phyloP scores from a whole-genome alignment of 352 stramenopile genomes.

The Phytophthora constricta region DNA sequence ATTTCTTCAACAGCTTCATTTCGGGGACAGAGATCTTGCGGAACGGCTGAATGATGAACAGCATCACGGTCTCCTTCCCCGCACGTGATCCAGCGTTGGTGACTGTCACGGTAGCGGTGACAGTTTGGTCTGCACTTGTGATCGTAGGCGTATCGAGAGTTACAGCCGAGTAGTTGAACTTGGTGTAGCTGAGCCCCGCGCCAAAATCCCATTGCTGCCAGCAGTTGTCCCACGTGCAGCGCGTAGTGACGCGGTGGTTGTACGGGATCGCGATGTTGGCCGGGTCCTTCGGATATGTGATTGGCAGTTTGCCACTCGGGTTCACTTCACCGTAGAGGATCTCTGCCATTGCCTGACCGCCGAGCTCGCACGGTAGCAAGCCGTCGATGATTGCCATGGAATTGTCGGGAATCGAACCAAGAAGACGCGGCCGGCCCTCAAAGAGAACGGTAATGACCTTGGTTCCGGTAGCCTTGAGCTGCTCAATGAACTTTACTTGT shows the following conservation, averaged over 20 bases:
- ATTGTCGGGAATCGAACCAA: slow-evolving; percentile 54
- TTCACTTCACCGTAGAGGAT: slow-evolving; percentile 81
- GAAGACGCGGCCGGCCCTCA: slow-evolving; percentile 72
- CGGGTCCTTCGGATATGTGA: slow-evolving; percentile 79
- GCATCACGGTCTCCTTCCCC: slow-evolving; percentile 80
- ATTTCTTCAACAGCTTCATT: slow-evolving; percentile 84
- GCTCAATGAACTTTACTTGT: slow-evolving; percentile 71
- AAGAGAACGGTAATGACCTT: slow-evolving; percentile 83
- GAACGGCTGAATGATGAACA: slow-evolving; percentile 78
- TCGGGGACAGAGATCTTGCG: slow-evolving; percentile 71
- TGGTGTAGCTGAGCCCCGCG: slow-evolving; percentile 74
- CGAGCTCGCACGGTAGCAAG: slow-evolving; percentile 73
- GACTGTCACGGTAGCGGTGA: slow-evolving; percentile 64
- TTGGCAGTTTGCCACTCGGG: slow-evolving; percentile 78
- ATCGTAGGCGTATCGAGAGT: slow-evolving; percentile 44
- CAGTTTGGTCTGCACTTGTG: slow-evolving; percentile 25
- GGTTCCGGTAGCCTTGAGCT: slow-evolving; percentile 58
- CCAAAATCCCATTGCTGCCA: slow-evolving; percentile 74
- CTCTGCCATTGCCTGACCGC: slow-evolving; percentile 82
- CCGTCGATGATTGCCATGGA: slow-evolving; percentile 77
- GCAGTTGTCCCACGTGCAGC: slow-evolving; percentile 55
- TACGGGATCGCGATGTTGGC: slow-evolving; percentile 69
- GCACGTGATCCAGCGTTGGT: slow-evolving; percentile 59
- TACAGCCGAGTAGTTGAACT: slow-evolving; percentile 62
- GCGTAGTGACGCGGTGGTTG: slow-evolving; percentile 64